Percentiles rank a stretch among this genome's conserved stretches.
Conservation (phyloP, 257 asterid species). For the Nicotiana benthamiana region DNA sequence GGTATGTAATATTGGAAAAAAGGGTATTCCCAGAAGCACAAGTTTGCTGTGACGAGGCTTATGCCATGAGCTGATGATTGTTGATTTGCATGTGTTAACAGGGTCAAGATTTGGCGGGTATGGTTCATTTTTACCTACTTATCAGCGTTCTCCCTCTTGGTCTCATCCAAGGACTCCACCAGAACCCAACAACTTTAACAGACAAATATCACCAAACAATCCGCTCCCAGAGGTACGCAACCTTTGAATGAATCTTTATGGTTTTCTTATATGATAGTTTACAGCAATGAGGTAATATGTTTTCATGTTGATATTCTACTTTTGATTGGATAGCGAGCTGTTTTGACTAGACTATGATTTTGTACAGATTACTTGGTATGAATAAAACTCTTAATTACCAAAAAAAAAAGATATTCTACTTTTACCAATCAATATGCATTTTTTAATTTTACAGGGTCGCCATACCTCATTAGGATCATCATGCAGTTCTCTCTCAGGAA, state of each 20-base stretch:
- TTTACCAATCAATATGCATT: slow-evolving; percentile 27
- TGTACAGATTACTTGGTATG: no score
- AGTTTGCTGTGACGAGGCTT: slow-evolving; percentile 11
- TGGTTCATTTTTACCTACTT: slow-evolving; percentile 91
- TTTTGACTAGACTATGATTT: no score
- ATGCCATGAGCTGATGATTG: slow-evolving; percentile 28
- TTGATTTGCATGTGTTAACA: slow-evolving; percentile 32
- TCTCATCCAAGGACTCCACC: slow-evolving; percentile 56
- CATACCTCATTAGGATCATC: slow-evolving; percentile 44
- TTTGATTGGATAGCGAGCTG: no score
- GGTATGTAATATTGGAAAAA: slow-evolving; percentile 51
- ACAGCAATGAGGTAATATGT: slow-evolving; percentile 9
- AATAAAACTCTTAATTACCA: no score
- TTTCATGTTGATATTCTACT: neutral
- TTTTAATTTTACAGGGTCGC: slow-evolving; percentile 48
- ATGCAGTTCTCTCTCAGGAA: slow-evolving; percentile 44
- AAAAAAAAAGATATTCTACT: neutral
- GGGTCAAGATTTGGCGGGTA: slow-evolving; percentile 96
- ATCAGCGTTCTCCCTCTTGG: slow-evolving; percentile 77
- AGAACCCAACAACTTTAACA: slow-evolving; percentile 33
- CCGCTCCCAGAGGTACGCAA: slow-evolving; percentile 51
- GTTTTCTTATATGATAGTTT: neutral
- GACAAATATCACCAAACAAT: slow-evolving; percentile 50
- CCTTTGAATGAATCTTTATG: neutral
- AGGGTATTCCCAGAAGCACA: slow-evolving; percentile 11